Evolutionary conservation across 192 early-diverging fungal genomes (phyloP).

Genomic region (Piromyces sp.): DNA sequence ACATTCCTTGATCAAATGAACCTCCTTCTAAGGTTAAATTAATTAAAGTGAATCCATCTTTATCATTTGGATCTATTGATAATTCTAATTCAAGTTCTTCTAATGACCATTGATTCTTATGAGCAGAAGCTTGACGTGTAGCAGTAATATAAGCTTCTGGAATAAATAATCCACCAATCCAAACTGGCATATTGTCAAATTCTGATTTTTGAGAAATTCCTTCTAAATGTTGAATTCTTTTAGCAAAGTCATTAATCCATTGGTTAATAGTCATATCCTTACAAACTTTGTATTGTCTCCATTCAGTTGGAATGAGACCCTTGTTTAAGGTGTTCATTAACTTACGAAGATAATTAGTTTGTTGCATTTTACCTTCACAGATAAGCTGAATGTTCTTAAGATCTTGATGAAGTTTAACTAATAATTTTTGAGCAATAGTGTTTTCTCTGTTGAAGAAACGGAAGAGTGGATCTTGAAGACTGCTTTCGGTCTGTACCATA

Average conservation of each 20-base stretch:
- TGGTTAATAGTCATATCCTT: slow-evolving; percentile 30
- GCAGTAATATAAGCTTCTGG: slow-evolving; percentile 86
- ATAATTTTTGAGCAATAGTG: slow-evolving; percentile 33
- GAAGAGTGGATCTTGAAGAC: slow-evolving; percentile 48
- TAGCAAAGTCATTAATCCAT: slow-evolving; percentile 59
- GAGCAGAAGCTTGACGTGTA: slow-evolving; percentile 68
- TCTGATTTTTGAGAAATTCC: slow-evolving; percentile 11
- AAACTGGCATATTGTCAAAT: slow-evolving; percentile 25
- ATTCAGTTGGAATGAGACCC: slow-evolving; percentile 47
- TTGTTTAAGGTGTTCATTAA: slow-evolving; percentile 51
- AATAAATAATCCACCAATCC: slow-evolving; percentile 71
- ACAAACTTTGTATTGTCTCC: slow-evolving; percentile 50
- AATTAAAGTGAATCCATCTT: slow-evolving; percentile 1
- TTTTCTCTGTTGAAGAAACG: slow-evolving; percentile 74
- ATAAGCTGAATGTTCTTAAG: slow-evolving; percentile 40
- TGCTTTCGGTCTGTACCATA: slow-evolving; percentile 8
- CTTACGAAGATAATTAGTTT: slow-evolving; percentile 68
- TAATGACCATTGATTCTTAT: slow-evolving; percentile 52
- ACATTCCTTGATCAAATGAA: not conserved
- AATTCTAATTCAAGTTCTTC: slow-evolving; percentile 52
- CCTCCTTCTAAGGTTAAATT: not conserved
- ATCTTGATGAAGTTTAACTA: slow-evolving; percentile 46
- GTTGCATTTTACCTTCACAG: slow-evolving; percentile 61
- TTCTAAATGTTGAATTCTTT: slow-evolving; percentile 45
- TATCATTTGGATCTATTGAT: not conserved